Conservation (phyloP, 352 stramenopile genomes). For the Globisporangium middletonii region DNA sequence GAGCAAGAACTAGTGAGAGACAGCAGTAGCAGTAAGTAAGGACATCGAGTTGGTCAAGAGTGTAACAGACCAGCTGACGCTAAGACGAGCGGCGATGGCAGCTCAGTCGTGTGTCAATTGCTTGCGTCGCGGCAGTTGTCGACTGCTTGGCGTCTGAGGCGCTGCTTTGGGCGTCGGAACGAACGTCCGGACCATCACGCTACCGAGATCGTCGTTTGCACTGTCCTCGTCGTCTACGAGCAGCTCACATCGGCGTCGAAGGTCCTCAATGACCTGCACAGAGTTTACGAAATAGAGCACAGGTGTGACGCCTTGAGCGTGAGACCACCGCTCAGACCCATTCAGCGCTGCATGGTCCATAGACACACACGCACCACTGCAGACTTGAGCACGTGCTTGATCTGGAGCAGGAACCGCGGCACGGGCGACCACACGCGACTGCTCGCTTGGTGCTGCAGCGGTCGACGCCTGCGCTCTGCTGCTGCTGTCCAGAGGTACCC, state of each 20-base stretch:
- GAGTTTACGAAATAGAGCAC: neutral
- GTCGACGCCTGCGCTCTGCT: slow-evolving; percentile 10
- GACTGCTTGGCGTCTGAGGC: neutral
- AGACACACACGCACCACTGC: slow-evolving; percentile 24
- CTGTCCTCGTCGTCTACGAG: slow-evolving; percentile 2
- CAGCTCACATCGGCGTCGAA: slow-evolving; percentile 7
- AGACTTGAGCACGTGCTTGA: slow-evolving; percentile 29
- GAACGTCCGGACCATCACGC: slow-evolving; percentile 8
- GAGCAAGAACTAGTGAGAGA: too few relatives aligned
- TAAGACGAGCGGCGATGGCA: too few relatives aligned
- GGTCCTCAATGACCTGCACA: slow-evolving; percentile 33
- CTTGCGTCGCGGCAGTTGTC: neutral
- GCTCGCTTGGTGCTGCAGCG: slow-evolving; percentile 3
- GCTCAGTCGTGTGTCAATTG: neutral
- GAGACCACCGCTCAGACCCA: neutral
- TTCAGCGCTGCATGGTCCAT: neutral
- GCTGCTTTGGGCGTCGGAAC: neutral
- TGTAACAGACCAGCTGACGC: too few relatives aligned
- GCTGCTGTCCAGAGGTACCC: slow-evolving; percentile 26
- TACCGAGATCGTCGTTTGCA: slow-evolving; percentile 6
- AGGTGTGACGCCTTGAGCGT: neutral
- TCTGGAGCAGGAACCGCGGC: slow-evolving; percentile 18
- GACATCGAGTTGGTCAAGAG: too few relatives aligned
- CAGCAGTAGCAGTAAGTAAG: too few relatives aligned
- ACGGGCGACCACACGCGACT: slow-evolving; percentile 30